phyloP scores from a whole-genome alignment of 164 flowering plant species.

The Annona squamosa region DNA sequence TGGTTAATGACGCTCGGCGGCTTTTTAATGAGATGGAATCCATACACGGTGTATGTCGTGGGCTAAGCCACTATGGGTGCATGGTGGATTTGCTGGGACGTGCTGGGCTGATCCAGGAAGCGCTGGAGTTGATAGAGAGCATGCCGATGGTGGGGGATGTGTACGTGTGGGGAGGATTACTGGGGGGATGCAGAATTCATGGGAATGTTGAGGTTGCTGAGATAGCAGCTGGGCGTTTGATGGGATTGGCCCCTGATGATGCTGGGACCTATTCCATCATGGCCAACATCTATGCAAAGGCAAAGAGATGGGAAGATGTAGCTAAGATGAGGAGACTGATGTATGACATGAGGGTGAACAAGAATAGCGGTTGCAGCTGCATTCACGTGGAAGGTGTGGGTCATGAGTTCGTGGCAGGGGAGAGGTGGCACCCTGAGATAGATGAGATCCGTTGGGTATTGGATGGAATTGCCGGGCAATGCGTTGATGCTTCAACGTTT shows the following conservation, averaged over 20 bases:
- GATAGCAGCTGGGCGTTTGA: constrained; percentile 49
- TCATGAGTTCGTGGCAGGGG: constrained; percentile 57
- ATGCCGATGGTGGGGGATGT: constrained; percentile 68
- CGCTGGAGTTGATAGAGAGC: constrained; percentile 44
- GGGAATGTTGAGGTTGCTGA: constrained; percentile 65
- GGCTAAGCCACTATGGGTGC: constrained; percentile 77
- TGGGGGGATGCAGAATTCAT: constrained; percentile 71
- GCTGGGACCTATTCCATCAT: constrained; percentile 65
- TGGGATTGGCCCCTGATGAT: constrained; percentile 59
- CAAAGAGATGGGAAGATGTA: constrained; percentile 61
- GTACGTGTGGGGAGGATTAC: constrained; percentile 75
- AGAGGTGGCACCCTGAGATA: constrained; percentile 36
- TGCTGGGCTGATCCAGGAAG: constrained; percentile 63
- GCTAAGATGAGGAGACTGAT: constrained; percentile 38
- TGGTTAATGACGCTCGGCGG: constrained; percentile 38
- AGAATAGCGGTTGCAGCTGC: constrained; percentile 50
- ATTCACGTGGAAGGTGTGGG: constrained; percentile 33
- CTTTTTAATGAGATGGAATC: constrained; percentile 56
- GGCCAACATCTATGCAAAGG: constrained; percentile 57
- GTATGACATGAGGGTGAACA: constrained; percentile 36
- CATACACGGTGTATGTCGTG: constrained; percentile 41
- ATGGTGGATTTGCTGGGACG: constrained; percentile 80
- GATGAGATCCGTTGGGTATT: constrained; percentile 35
- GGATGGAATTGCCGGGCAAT: constrained; percentile 29
- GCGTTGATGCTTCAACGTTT: neutral